Percentiles rank a stretch among this genome's conserved stretches.
phyloP scores from a whole-genome alignment of 345 rosid genomes.

The Excoecaria cochinchinensis region DNA sequence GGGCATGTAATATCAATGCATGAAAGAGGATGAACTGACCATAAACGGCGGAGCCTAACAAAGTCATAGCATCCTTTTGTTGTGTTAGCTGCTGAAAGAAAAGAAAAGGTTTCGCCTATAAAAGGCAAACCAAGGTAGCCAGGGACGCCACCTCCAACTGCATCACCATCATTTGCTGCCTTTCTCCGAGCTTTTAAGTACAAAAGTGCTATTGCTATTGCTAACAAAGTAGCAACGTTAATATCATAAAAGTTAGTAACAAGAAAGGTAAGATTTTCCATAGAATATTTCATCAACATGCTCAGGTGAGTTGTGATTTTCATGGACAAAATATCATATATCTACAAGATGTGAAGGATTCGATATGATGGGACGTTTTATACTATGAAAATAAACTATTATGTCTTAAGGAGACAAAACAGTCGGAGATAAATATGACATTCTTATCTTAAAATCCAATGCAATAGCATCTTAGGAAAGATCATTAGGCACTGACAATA shows the following conservation, averaged over 20 bases:
- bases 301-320: background rate
- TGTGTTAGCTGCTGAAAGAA: slow-evolving; percentile 47
- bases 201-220: slow-evolving; percentile 17
- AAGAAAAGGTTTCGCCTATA: slow-evolving; percentile 51
- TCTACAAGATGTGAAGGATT: too few relatives aligned
- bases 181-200: slow-evolving; percentile 24
- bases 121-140: slow-evolving; percentile 53
- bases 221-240: slow-evolving; percentile 22
- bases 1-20: too few relatives aligned
- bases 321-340: background rate
- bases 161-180: background rate
- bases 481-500: too few relatives aligned
- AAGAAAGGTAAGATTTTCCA: slow-evolving; percentile 25
- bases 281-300: slow-evolving; percentile 17
- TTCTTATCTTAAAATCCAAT: too few relatives aligned
- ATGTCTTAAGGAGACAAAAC: background rate
- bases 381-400: background rate
- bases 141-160: slow-evolving; percentile 23
- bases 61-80: slow-evolving; percentile 52
- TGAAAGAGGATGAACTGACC: slow-evolving; percentile 29
- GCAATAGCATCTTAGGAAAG: too few relatives aligned
- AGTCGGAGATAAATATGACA: too few relatives aligned
- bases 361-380: background rate
- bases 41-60: slow-evolving; percentile 40
- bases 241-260: slow-evolving; percentile 18